These are phyloP conservation scores for Reutealis trisperma DNA, from an alignment of 345 rosid genomes.

Conservation along the genomic window DNA sequence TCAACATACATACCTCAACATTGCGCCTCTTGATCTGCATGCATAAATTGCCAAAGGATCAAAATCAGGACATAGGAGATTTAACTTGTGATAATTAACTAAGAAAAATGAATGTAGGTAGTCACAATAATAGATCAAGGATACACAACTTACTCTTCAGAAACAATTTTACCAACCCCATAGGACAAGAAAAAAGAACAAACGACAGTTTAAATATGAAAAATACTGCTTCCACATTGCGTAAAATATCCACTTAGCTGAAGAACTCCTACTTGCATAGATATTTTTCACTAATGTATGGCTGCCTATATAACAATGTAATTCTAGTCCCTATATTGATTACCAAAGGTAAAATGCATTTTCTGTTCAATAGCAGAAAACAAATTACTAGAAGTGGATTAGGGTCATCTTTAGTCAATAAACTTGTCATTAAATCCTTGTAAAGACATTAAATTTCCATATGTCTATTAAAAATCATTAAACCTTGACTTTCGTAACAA, in stretches of 20 bases:
- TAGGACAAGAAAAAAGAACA: background rate
- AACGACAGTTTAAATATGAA: background rate
- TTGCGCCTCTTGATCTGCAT: conserved; percentile 78
- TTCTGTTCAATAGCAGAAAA: background rate
- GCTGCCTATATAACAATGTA: background rate
- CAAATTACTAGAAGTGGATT: too few relatives aligned
- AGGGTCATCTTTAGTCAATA: too few relatives aligned
- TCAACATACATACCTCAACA: conserved; percentile 52
- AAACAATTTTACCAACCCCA: background rate
- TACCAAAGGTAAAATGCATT: background rate
- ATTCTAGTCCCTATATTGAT: background rate
- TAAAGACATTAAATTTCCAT: too few relatives aligned
- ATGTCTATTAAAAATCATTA: too few relatives aligned
- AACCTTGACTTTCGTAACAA: too few relatives aligned
- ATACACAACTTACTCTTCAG: background rate
- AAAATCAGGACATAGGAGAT: conserved; percentile 7
- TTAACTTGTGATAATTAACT: background rate
- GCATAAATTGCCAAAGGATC: conserved; percentile 11
- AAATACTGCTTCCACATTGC: background rate
- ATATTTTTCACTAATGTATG: background rate
- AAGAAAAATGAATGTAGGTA: background rate
- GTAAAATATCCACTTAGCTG: background rate
- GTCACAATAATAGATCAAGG: conserved; percentile 1
- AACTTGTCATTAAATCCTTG: too few relatives aligned
- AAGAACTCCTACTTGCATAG: background rate